These are phyloP conservation scores for Mesotaenium endlicherianum DNA, from an alignment of 139 green algal species.

Conservation along the genomic window DNA sequence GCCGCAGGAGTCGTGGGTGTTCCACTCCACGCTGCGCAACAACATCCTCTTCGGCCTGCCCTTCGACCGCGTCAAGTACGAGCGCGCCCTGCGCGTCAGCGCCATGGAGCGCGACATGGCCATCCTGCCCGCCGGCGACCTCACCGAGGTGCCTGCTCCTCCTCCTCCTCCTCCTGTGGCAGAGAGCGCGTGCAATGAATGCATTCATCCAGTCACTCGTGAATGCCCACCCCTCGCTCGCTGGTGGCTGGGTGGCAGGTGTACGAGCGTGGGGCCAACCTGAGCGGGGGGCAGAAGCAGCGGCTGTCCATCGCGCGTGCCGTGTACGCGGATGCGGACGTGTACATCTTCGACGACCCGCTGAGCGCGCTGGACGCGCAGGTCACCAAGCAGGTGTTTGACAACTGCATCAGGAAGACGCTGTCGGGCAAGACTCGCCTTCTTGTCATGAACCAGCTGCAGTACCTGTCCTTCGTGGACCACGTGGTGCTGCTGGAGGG, in stretches of 20 bases:
- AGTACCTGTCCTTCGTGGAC: slow-evolving; percentile 46
- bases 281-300: slow-evolving; percentile 71
- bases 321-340: slow-evolving; percentile 64
- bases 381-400: slow-evolving; percentile 71
- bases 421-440: slow-evolving; percentile 67
- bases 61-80: slow-evolving; percentile 45
- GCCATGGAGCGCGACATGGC: slow-evolving; percentile 59
- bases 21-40: slow-evolving; percentile 58
- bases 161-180: no score
- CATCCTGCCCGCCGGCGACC: slow-evolving; percentile 64
- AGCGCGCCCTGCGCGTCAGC: slow-evolving; percentile 24
- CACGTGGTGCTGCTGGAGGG: slow-evolving; percentile 21
- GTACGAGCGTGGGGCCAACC: slow-evolving; percentile 66
- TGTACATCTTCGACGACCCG: slow-evolving; percentile 91
- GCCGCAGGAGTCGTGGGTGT: slow-evolving; percentile 57
- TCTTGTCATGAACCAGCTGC: slow-evolving; percentile 79
- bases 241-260: slow-evolving; percentile 62
- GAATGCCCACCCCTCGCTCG: no score
- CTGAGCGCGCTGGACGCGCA: slow-evolving; percentile 87
- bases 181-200: no score
- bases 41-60: slow-evolving; percentile 62
- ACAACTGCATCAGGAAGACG: slow-evolving; percentile 53
- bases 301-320: slow-evolving; percentile 75
- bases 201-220: no score
- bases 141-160: slow-evolving; percentile 73